Base-by-base conservation (phyloP, 768 basidiomycete species). In the Phanerodontia chrysosporium region DNA sequence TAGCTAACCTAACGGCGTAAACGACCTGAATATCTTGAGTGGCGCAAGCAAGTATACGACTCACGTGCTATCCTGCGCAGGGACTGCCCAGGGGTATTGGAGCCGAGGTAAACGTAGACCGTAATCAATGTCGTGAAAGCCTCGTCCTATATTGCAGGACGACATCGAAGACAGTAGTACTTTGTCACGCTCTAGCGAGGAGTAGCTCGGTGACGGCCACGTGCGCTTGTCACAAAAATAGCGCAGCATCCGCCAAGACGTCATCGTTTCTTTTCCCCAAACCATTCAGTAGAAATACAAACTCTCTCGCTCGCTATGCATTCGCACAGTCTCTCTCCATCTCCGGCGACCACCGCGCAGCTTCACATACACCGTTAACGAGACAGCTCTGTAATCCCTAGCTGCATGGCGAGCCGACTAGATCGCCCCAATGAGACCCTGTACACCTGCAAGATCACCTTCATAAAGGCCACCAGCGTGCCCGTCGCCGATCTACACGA, bases 401-500 rank as follows among this genome's bases (percentile, higher is more conserved):
- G 9, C 39, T 10, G 14, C 32, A 14, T 35, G 32, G 8, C 8
- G 39, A 10, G 18, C 39, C 8, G 10, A 8, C 39, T 42, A 24
- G 44, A 48, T 10, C 22, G 36, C 52, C 42, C 44, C 39, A 18
- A 35, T 52, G 51, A 51, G 44, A 42, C 51, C 8, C 58, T 62
- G 3, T 66, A 66, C 28, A 64, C 61, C 16, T 66, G 65, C 60
- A 62, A 65, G 46, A 65, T 69, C 30, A 59, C 59, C 48, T 60
- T 69, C 24, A 59, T 65, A 44, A 59, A 62, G 42, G 64, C 60
- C 25, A 57, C 45, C 5, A 63, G 65, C 58, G 67, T 66, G 22
- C 67, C 64, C 9, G 57, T 69, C 54, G 59, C 59, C 14, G 70
- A 71, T 51, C 39, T 71, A 25, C 58, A 66, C 60, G 59, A 61